Conservation (phyloP, 495 filamentous ascomycete species). For the Oidiodendron maius region DNA sequence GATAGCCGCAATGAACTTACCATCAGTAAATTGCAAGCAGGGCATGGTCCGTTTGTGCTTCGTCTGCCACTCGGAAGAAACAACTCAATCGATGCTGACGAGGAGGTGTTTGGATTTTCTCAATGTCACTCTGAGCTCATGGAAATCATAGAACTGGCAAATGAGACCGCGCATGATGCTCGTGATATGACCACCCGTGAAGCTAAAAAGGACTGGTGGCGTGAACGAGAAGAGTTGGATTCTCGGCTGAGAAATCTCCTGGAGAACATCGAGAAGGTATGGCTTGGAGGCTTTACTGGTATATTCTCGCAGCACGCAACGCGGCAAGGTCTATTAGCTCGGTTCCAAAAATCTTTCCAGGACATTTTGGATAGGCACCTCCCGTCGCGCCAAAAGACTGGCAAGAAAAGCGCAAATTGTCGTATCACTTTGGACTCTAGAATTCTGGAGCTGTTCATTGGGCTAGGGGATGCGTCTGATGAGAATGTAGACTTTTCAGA, state of each 20-base stretch:
- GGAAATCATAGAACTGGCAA: slow-evolving; percentile 73
- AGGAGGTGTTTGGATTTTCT: slow-evolving; percentile 77
- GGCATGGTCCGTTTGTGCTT: slow-evolving; percentile 73
- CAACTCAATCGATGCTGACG: slow-evolving; percentile 71
- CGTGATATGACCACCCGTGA: slow-evolving; percentile 51
- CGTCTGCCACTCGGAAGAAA: slow-evolving; percentile 78
- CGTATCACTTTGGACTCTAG: slow-evolving; percentile 63
- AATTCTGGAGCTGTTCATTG: slow-evolving; percentile 83
- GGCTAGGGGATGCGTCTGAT: slow-evolving; percentile 64
- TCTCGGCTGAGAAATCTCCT: slow-evolving; percentile 69
- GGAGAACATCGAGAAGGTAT: slow-evolving; percentile 80
- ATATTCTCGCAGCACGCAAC: slow-evolving; percentile 72
- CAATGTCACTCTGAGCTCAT: slow-evolving; percentile 70
- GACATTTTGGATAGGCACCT: slow-evolving; percentile 80
- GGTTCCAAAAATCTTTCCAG: slow-evolving; percentile 72
- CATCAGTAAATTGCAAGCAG: slow-evolving; percentile 68
- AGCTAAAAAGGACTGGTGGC: slow-evolving; percentile 82
- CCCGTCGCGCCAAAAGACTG: slow-evolving; percentile 71
- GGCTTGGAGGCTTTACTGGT: slow-evolving; percentile 90
- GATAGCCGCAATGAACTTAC: slow-evolving; percentile 75
- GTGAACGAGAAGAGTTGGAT: slow-evolving; percentile 73
- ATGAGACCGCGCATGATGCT: slow-evolving; percentile 73
- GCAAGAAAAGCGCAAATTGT: slow-evolving; percentile 38
- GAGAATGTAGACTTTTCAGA: slow-evolving; percentile 73
- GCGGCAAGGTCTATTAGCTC: slow-evolving; percentile 54